Conservation (phyloP, 2,329 filamentous ascomycete genomes). For the Nigrograna mackinnonii region DNA sequence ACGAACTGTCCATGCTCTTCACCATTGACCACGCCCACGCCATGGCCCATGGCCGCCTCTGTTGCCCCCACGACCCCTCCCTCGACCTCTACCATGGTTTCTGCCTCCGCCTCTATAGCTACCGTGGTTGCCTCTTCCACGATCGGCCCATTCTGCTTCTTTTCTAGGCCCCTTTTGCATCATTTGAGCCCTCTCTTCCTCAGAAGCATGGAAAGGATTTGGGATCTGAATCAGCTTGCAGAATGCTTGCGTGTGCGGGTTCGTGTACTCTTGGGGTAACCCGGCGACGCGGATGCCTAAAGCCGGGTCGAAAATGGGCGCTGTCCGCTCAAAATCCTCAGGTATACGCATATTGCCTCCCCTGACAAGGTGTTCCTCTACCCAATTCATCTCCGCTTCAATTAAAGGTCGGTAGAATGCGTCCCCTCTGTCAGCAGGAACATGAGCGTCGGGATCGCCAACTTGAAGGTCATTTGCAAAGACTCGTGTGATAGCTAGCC, state of each 20-base stretch:
- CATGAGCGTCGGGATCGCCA: constrained; percentile 57
- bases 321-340: constrained; percentile 76
- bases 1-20: background rate
- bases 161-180: constrained; percentile 33
- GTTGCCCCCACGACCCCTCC: constrained; percentile 22
- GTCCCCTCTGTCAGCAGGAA: constrained; percentile 68
- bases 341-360: constrained; percentile 69
- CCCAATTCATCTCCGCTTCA: constrained; percentile 73
- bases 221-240: constrained; percentile 77
- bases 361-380: constrained; percentile 73
- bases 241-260: constrained; percentile 81
- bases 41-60: constrained; percentile 25
- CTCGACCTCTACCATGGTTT: constrained; percentile 25
- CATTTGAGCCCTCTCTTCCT: constrained; percentile 61
- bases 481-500: constrained; percentile 88
- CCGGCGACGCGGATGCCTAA: constrained; percentile 61
- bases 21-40: constrained; percentile 2
- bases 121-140: constrained; percentile 24
- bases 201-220: constrained; percentile 75
- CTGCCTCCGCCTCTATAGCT: constrained; percentile 29
- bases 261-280: constrained; percentile 81
- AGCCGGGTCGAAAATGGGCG: constrained; percentile 67
- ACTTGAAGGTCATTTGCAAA: constrained; percentile 67
- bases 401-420: constrained; percentile 70
- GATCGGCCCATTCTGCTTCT: constrained; percentile 26